Evolutionary conservation across 225 moss, liverwort and hornwort genomes (phyloP), one percentile per base, ranked within the genome.

Genomic region (Asterella californica): DNA sequence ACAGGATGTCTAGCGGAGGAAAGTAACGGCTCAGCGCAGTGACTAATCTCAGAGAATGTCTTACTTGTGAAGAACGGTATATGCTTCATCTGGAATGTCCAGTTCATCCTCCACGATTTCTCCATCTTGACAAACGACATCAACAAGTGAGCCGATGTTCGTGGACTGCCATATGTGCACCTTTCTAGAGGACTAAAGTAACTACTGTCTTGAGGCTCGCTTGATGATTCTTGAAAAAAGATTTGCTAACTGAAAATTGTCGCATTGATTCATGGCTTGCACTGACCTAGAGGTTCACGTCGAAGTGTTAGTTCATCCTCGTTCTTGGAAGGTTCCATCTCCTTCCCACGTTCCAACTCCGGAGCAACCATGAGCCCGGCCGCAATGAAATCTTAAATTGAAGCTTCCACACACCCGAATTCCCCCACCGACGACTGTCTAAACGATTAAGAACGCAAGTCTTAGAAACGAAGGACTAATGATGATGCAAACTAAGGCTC

Each of bases 1-100:
- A 11, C 6, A 36, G 15, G 34, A 12, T 67, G 19, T 18, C 67
- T 42, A 47, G 21, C 75, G 27, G 55, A 75, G 7, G 73, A 76
- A 9, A 38, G 75, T 76, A 66, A 63, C 9, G n/a, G 17, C 24
- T 60, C 10, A 46, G 45, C 18, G 25, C n/a, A 76, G 37, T 29
- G 24, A 33, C 15, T 9, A 75, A 75, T 75, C 54, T 55, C 32
- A 24, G 14, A 32, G 53, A 55, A 57, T 53, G 33, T 54, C 78
- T 78, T 70, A 87, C 84, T 79, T 63, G 81, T 85, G 65, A 72
- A 88, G 81, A 54, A 88, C 87, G 70, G 84, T 70, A 76, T 83
- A 85, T 36, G 79, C 87, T 79, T 88, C 87, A 4, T n/a, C 70
- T 0, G 87, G 87, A 76, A 88, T 48, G 74, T 81, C 80, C 87